A percentile compares a stretch with the other conserved stretches of the same genome.
Evolutionary conservation across 345 rosid genomes (phyloP).

Genomic region (Raphanus raphanistrum): DNA sequence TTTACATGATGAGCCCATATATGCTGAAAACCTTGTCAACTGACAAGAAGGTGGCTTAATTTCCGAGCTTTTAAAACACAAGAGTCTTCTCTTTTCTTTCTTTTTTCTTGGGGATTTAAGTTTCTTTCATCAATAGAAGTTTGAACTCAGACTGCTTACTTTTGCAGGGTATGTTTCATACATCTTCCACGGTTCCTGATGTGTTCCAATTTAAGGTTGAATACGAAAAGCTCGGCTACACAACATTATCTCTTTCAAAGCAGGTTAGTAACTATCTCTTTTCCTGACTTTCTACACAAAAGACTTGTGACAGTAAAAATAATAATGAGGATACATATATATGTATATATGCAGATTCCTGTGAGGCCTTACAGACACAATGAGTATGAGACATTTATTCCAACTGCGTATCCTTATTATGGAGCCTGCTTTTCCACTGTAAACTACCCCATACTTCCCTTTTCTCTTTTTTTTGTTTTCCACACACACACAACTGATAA

Average conservation of each 20-base stretch:
- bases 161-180: constrained; percentile 58
- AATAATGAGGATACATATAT: background rate
- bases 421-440: constrained; percentile 68
- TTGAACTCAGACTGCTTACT: constrained; percentile 17
- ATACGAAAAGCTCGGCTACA: constrained; percentile 66
- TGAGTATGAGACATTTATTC: constrained; percentile 65
- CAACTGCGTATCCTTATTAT: constrained; percentile 63
- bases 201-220: constrained; percentile 78
- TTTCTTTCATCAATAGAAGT: background rate
- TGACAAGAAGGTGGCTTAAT: constrained; percentile 47
- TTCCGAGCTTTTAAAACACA: background rate
- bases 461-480: no score
- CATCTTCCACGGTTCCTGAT: constrained; percentile 75
- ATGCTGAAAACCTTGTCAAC: constrained; percentile 62
- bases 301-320: background rate
- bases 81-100: background rate
- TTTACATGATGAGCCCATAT: constrained; percentile 79
- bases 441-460: constrained; percentile 22
- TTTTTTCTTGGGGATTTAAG: background rate
- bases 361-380: constrained; percentile 70
- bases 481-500: background rate
- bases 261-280: constrained; percentile 45
- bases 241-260: constrained; percentile 63
- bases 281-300: background rate
- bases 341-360: constrained; percentile 50